Evolutionary conservation across 2,329 filamentous ascomycete species (phyloP).

Genomic region (Annulohypoxylon truncatum): DNA sequence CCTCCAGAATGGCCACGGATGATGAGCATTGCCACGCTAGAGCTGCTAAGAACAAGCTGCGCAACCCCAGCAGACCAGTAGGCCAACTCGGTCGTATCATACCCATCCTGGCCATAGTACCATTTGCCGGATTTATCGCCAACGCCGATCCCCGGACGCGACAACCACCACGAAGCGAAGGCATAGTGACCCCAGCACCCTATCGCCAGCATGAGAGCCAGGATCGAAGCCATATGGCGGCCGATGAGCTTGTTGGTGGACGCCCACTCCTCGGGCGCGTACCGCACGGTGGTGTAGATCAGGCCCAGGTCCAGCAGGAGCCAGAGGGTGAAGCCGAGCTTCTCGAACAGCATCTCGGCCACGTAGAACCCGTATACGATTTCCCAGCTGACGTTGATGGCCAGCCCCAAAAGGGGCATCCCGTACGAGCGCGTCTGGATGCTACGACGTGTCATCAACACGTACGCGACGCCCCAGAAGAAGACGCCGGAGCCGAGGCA

Average conservation of each 20-base stretch:
- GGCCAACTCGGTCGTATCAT: slow-evolving; percentile 62
- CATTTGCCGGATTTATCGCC: slow-evolving; percentile 60
- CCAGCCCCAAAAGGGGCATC: slow-evolving; percentile 61
- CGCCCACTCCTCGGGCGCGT: slow-evolving; percentile 58
- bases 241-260: slow-evolving; percentile 54
- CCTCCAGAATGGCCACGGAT: neutral
- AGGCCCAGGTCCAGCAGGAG: slow-evolving; percentile 61
- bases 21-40: slow-evolving; percentile 30
- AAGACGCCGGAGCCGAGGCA: slow-evolving; percentile 8
- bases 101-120: slow-evolving; percentile 54
- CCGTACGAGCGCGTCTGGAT: slow-evolving; percentile 61
- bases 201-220: slow-evolving; percentile 41
- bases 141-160: slow-evolving; percentile 54
- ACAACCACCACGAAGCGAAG: slow-evolving; percentile 62
- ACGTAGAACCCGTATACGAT: slow-evolving; percentile 61
- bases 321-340: slow-evolving; percentile 59
- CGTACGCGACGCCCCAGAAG: slow-evolving; percentile 58
- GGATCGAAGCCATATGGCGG: slow-evolving; percentile 54
- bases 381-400: slow-evolving; percentile 65
- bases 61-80: slow-evolving; percentile 61
- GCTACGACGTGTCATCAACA: slow-evolving; percentile 60
- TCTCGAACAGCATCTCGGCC: slow-evolving; percentile 57
- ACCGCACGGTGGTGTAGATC: slow-evolving; percentile 59
- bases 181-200: neutral
- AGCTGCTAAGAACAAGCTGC: slow-evolving; percentile 56